These are phyloP conservation scores for Morella rubra DNA, from an alignment of 306 rosid genomes.

Conservation along the genomic window DNA sequence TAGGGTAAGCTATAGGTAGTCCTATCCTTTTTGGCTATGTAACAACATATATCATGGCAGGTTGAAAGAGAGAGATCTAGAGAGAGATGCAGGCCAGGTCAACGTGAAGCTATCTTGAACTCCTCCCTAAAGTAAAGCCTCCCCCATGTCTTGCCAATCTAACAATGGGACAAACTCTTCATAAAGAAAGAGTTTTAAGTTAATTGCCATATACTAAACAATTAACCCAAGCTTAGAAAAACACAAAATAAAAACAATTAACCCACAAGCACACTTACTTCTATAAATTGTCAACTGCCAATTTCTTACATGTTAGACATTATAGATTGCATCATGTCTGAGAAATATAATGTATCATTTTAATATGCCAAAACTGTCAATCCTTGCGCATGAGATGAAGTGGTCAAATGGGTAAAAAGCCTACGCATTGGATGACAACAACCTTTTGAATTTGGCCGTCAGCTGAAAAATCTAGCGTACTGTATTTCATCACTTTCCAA, in stretches of 20 bases:
- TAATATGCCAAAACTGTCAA: not conserved
- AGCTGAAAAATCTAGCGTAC: constrained; percentile 9
- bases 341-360: not conserved
- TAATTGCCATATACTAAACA: not conserved
- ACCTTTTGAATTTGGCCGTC: not conserved
- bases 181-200: not conserved
- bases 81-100: no score
- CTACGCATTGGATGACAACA: constrained; percentile 6
- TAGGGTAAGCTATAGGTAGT: constrained; percentile 7
- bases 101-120: constrained; percentile 31
- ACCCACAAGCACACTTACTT: constrained; percentile 10
- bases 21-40: not conserved
- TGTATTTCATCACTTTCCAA: constrained; percentile 1
- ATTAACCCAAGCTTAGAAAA: not conserved
- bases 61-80: constrained; percentile 2
- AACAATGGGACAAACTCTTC: constrained; percentile 18
- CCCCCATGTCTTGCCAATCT: constrained; percentile 52
- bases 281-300: constrained; percentile 11
- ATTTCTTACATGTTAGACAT: constrained; percentile 20
- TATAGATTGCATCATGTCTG: not conserved
- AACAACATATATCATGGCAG: not conserved
- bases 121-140: constrained; percentile 75
- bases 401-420: constrained; percentile 20
- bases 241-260: not conserved
- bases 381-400: constrained; percentile 32